Evolutionary conservation across 768 basidiomycete genomes (phyloP), one percentile per base, ranked within the genome.

Genomic region (Russula emetica): DNA sequence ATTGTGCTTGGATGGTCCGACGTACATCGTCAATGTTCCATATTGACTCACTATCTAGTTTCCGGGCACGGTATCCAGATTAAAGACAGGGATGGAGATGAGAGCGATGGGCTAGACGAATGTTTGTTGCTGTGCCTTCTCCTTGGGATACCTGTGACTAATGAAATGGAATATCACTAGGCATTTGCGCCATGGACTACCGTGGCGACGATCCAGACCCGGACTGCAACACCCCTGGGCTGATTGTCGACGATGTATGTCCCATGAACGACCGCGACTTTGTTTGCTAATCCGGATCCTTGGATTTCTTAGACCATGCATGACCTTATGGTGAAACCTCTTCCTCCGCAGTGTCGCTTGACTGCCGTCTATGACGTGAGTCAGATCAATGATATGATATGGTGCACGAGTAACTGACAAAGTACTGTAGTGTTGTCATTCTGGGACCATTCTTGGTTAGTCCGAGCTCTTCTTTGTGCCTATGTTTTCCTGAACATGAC

Each of bases 321-420:
- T 28, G 8, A 36, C 1, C 20, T 58, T 11, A 44, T 63, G 50
- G 62, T 58, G 22, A 1, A 10, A 3, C 50, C 49, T 14, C 62
- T 63, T 44, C 55, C 40, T 8, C 3, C 0, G 2, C 14, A 8
- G 3, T 63, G 62, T 58, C 56, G 56, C 28, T 30, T 63, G 38
- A 58, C 62, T 36, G 55, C 56, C 3, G 0, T 58, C 2, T 51
- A 36, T 7, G 62, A 63, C 2, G 62, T 63, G 40, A 63, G 62
- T n/a, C 10, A 8, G 49, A 22, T 34, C 7, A 16, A 26, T 4
- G 7, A 50, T 50, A 7, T 0, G 18, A 18, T n/a, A 11, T 18
- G 10, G 7, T 26, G 1, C 22, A 5, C 0, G 22, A 10, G 3
- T 30, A 36, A 34, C 24, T 63, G 14, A 57, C 26, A 5, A 50